Conservation (phyloP, 2,329 filamentous ascomycete genomes). For the Periconia macrospinosa region DNA sequence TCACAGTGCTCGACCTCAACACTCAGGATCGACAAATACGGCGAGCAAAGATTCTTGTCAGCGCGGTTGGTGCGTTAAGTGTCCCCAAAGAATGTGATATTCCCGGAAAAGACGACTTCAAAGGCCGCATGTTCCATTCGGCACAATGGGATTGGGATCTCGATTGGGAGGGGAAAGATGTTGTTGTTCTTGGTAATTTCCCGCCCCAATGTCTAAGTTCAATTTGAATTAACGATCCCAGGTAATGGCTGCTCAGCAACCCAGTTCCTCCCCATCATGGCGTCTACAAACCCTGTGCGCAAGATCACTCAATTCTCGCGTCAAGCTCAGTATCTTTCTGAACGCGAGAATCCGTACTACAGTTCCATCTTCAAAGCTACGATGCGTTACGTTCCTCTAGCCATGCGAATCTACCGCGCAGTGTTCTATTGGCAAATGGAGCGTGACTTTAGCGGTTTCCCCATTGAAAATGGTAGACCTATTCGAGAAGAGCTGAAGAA, state of each 20-base stretch:
- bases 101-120: conserved; percentile 50
- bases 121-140: conserved; percentile 37
- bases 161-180: conserved; percentile 49
- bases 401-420: conserved; percentile 49
- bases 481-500: conserved; percentile 42
- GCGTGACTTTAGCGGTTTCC: conserved; percentile 47
- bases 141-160: conserved; percentile 50
- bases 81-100: conserved; percentile 44
- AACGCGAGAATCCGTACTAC: conserved; percentile 49
- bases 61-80: conserved; percentile 30
- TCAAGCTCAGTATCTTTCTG: conserved; percentile 54
- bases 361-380: conserved; percentile 44
- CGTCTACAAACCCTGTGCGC: conserved; percentile 38
- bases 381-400: conserved; percentile 50
- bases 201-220: background rate
- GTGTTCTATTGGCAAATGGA: conserved; percentile 50
- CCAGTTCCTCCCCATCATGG: conserved; percentile 52
- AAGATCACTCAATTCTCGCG: conserved; percentile 53
- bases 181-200: conserved; percentile 31
- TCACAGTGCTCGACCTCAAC: conserved; percentile 30
- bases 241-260: conserved; percentile 54
- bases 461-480: conserved; percentile 40
- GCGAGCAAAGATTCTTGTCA: conserved; percentile 30
- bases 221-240: conserved; percentile 9
- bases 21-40: conserved; percentile 20